Percentiles rank a stretch among this genome's conserved stretches.
Conservation (phyloP, 2,329 filamentous ascomycete genomes). For the Colletotrichum tropicicola region DNA sequence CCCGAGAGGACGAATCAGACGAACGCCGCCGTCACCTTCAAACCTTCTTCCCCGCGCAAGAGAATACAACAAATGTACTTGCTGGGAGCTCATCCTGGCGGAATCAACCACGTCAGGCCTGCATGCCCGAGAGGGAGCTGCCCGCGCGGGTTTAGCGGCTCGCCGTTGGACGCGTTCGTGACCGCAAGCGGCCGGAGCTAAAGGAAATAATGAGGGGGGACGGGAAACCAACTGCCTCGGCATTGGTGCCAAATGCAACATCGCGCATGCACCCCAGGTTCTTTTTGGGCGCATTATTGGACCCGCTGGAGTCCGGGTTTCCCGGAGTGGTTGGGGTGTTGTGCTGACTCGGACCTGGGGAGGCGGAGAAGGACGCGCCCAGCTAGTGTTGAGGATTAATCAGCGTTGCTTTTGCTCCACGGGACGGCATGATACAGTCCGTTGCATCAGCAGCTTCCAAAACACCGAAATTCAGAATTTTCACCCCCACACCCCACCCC, state of each 20-base stretch:
- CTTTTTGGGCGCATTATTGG: background rate
- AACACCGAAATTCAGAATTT: no score
- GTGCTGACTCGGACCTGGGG: background rate
- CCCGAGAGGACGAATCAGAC: background rate
- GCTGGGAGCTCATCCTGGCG: background rate
- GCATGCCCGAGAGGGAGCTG: background rate
- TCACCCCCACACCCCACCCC: no score
- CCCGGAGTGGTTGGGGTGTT: background rate
- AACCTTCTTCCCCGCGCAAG: background rate
- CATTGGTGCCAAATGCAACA: constrained; percentile 13
- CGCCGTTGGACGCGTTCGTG: background rate
- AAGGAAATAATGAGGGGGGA: background rate
- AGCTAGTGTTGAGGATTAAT: no score
- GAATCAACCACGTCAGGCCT: background rate
- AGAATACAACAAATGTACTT: background rate
- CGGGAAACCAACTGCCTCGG: constrained; percentile 5
- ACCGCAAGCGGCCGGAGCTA: background rate
- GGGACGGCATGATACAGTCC: no score
- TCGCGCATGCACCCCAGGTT: background rate
- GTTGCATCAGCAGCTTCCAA: no score
- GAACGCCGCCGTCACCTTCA: background rate
- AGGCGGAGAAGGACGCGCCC: no score
- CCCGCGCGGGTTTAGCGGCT: background rate
- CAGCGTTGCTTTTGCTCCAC: no score
- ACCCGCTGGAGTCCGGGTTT: constrained; percentile 8